phyloP scores from a whole-genome alignment of 805 yeast genomes.

The Saturnispora mendoncae region DNA sequence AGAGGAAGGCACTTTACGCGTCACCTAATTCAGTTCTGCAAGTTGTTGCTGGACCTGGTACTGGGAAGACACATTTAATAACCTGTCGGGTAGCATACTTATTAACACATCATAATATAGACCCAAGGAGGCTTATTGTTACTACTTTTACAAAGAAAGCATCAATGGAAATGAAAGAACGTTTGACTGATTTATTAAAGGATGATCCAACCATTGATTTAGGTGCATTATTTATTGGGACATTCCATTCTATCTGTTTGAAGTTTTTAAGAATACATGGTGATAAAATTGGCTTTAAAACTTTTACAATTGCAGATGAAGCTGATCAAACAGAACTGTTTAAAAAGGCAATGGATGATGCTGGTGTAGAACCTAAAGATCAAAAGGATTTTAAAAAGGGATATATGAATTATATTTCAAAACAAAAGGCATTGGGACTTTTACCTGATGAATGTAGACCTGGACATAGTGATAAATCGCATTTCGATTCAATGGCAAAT shows the following conservation, averaged over 20 bases:
- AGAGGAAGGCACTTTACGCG: slow-evolving; percentile 36
- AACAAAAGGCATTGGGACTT: slow-evolving; percentile 45
- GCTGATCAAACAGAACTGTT: slow-evolving; percentile 46
- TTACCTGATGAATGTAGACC: slow-evolving; percentile 30
- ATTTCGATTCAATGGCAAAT: slow-evolving; percentile 1
- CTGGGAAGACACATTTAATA: slow-evolving; percentile 76
- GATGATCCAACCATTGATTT: slow-evolving; percentile 26
- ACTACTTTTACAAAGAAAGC: slow-evolving; percentile 94
- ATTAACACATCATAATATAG: slow-evolving; percentile 39
- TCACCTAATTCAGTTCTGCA: slow-evolving; percentile 34
- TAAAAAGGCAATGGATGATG: slow-evolving; percentile 17
- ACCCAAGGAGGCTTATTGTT: slow-evolving; percentile 61
- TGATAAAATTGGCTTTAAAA: slow-evolving; percentile 33
- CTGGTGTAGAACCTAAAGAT: slow-evolving; percentile 7
- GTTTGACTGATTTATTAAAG: slow-evolving; percentile 37
- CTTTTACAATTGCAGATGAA: slow-evolving; percentile 54
- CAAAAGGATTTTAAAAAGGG: slow-evolving; percentile 11
- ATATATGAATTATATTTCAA: slow-evolving; percentile 39
- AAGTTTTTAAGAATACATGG: slow-evolving; percentile 52
- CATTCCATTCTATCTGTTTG: slow-evolving; percentile 80
- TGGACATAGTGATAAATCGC: background rate
- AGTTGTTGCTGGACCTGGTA: slow-evolving; percentile 54
- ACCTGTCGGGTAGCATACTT: slow-evolving; percentile 72
- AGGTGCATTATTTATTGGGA: slow-evolving; percentile 59
- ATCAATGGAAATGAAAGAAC: slow-evolving; percentile 70